A percentile compares a stretch with the other conserved stretches of the same genome.
Conservation (phyloP, 164 flowering plant genomes). For the Saururus chinensis region DNA sequence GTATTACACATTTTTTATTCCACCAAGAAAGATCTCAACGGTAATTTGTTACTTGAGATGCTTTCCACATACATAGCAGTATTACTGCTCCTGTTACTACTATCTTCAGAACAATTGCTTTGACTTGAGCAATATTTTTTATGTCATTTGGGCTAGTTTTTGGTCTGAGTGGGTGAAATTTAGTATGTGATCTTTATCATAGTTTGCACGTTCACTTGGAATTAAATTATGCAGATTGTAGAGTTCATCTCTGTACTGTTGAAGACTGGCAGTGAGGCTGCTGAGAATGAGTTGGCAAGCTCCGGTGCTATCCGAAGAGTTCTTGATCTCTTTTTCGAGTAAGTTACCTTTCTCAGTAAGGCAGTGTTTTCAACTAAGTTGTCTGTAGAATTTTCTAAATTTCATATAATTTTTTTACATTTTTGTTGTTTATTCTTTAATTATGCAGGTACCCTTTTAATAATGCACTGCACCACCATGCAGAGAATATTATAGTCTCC, state of each 20-base stretch:
- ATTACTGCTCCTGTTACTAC: too few species aligned
- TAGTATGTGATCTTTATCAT: background rate
- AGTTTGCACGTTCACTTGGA: background rate
- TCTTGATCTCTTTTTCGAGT: conserved; percentile 81
- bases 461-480: conserved; percentile 85
- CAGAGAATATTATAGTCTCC: conserved; percentile 72
- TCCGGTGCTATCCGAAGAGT: conserved; percentile 64
- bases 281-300: conserved; percentile 64
- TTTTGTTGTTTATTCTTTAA: conserved; percentile 4
- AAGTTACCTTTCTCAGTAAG: conserved; percentile 15
- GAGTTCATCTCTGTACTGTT: conserved; percentile 76
- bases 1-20: too few species aligned
- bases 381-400: background rate
- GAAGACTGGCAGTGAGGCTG: conserved; percentile 57
- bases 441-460: conserved; percentile 83
- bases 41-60: too few species aligned
- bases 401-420: background rate
- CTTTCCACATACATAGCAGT: too few species aligned
- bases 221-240: conserved; percentile 45
- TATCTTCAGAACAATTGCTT: too few species aligned
- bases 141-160: too few species aligned
- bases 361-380: background rate
- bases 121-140: too few species aligned
- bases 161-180: too few species aligned
- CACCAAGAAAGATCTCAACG: too few species aligned